Conservation (phyloP, 768 basidiomycete genomes). For the Tricholoma hemisulphureum region DNA sequence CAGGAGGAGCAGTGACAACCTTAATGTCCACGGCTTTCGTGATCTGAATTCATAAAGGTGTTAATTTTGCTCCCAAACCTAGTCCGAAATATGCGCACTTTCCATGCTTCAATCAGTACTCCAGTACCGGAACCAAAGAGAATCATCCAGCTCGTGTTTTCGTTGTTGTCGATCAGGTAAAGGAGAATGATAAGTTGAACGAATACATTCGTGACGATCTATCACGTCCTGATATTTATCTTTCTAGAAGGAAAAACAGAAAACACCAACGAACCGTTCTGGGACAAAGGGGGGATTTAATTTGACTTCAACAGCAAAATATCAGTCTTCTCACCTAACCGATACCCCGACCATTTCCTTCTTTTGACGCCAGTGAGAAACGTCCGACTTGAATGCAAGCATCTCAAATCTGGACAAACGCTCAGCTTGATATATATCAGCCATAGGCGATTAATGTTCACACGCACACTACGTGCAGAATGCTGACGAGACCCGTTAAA, state of each 20-base stretch:
- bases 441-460: not conserved
- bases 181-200: constrained; percentile 88
- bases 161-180: constrained; percentile 93
- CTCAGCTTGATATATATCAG: constrained; percentile 7
- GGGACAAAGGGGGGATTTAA: constrained; percentile 11
- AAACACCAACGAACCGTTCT: constrained; percentile 51
- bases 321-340: constrained; percentile 57
- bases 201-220: constrained; percentile 90
- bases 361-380: constrained; percentile 93
- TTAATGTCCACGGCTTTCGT: constrained; percentile 89
- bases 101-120: constrained; percentile 90
- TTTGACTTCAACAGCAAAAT: not conserved
- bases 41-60: constrained; percentile 45
- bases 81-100: constrained; percentile 47
- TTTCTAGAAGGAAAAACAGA: not conserved
- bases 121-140: constrained; percentile 83
- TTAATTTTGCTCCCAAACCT: not conserved
- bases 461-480: constrained; percentile 83
- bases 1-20: constrained; percentile 57
- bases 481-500: constrained; percentile 78
- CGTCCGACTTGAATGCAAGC: constrained; percentile 93
- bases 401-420: constrained; percentile 73
- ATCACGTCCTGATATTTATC: not conserved
- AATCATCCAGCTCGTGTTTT: constrained; percentile 98
- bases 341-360: constrained; percentile 96